phyloP scores from a whole-genome alignment of 2,329 filamentous ascomycete genomes.

The Aspergillus japonicus region DNA sequence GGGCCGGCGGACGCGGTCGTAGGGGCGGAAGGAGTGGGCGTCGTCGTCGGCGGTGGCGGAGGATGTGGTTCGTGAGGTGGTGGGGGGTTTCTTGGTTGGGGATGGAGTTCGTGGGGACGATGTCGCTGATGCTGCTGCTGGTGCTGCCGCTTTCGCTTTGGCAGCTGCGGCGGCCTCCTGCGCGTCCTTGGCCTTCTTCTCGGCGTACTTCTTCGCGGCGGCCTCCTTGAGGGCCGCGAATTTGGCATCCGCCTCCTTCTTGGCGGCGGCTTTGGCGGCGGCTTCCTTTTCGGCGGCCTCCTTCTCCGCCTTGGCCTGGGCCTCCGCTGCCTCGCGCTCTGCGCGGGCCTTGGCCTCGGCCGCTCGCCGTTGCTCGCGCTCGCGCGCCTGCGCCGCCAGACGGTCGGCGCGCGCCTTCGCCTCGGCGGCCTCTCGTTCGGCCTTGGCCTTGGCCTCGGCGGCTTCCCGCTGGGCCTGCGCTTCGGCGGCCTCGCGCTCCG shows the following conservation, averaged over 20 bases:
- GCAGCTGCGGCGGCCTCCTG: conserved; percentile 30
- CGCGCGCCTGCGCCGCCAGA: conserved; percentile 28
- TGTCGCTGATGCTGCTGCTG: conserved; percentile 25
- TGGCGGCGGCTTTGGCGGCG: conserved; percentile 36
- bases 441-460: conserved; percentile 17
- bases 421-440: conserved; percentile 29
- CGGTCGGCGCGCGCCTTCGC: conserved; percentile 27
- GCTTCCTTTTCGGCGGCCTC: conserved; percentile 68
- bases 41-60: conserved; percentile 58
- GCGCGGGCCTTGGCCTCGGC: conserved; percentile 19
- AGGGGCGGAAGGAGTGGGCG: conserved; percentile 72
- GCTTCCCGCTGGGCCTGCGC: conserved; percentile 24
- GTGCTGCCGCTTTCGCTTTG: conserved; percentile 26
- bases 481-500: conserved; percentile 33
- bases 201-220: conserved; percentile 39
- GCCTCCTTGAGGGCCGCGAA: conserved; percentile 42
- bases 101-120: conserved; percentile 38
- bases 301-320: conserved; percentile 36
- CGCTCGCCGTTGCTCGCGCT: conserved; percentile 29
- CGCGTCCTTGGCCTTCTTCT: conserved; percentile 37
- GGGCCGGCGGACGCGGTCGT: conserved; percentile 65
- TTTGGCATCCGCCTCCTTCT: conserved; percentile 39
- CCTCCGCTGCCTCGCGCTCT: conserved; percentile 30
- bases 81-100: conserved; percentile 37
- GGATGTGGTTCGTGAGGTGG: conserved; percentile 20